Evolutionary conservation across 768 basidiomycete genomes (phyloP).

Genomic region (Arthromyces matolae): DNA sequence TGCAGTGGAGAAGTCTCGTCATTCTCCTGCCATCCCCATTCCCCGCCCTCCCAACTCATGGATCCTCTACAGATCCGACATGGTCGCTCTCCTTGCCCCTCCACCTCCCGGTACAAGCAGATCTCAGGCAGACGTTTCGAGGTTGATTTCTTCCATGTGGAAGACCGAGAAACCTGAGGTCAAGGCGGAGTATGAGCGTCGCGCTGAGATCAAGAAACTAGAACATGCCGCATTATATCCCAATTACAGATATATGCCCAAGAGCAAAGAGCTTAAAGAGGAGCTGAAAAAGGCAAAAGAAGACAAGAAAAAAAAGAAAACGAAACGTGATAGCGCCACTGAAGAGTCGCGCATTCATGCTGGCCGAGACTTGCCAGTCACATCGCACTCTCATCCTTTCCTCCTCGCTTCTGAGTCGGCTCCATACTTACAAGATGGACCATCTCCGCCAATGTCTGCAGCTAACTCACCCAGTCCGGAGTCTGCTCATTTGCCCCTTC

Average conservation of each 20-base stretch:
- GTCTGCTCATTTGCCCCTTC: slow-evolving; percentile 9
- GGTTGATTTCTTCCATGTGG: slow-evolving; percentile 63
- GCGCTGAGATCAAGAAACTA: slow-evolving; percentile 49
- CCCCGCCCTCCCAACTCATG: slow-evolving; percentile 80
- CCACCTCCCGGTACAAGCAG: slow-evolving; percentile 28
- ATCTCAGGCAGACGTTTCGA: slow-evolving; percentile 65
- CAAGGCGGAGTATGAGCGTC: slow-evolving; percentile 47
- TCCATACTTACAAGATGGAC: slow-evolving; percentile 35
- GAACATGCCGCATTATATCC: slow-evolving; percentile 52
- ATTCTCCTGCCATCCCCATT: slow-evolving; percentile 26
- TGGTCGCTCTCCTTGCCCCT: slow-evolving; percentile 41
- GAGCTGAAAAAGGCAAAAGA: slow-evolving; percentile 40
- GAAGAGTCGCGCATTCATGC: slow-evolving; percentile 3
- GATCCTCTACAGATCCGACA: slow-evolving; percentile 75
- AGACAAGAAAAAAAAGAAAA: slow-evolving; percentile 17
- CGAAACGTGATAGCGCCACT: background rate
- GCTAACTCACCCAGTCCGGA: slow-evolving; percentile 42
- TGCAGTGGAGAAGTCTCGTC: slow-evolving; percentile 5
- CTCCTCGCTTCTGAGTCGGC: slow-evolving; percentile 22
- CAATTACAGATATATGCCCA: slow-evolving; percentile 53
- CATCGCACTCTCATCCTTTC: slow-evolving; percentile 16
- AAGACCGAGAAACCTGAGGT: slow-evolving; percentile 45
- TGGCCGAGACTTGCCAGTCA: slow-evolving; percentile 7
- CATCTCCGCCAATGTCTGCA: slow-evolving; percentile 52
- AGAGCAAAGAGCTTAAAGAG: slow-evolving; percentile 45